Evolutionary conservation across 192 early-diverging fungal genomes (phyloP).

Genomic region (Rhizophagus sp.): DNA sequence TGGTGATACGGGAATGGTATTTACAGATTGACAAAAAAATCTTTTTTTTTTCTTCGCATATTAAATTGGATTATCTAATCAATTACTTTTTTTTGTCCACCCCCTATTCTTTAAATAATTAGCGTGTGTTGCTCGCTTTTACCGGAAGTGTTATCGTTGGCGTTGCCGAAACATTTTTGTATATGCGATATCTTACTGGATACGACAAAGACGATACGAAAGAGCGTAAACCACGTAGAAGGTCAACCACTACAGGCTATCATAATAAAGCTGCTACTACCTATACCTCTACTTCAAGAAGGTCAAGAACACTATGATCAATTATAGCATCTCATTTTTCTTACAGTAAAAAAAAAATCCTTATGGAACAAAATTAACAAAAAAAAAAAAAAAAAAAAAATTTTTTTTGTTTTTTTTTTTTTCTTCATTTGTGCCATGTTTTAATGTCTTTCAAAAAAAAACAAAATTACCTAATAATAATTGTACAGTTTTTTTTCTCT

Average conservation of each 20-base stretch:
- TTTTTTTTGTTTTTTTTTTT: background rate
- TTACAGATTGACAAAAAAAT: background rate
- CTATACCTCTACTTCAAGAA: background rate
- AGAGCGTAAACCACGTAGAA: constrained; percentile 16
- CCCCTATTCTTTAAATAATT: background rate
- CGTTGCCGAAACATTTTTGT: constrained; percentile 30
- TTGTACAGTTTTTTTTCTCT: too few relatives aligned
- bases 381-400: background rate
- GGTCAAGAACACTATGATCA: background rate
- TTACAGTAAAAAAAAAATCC: background rate
- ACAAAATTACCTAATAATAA: too few relatives aligned
- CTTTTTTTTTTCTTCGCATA: background rate
- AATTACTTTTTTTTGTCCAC: background rate
- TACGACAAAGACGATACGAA: constrained; percentile 21
- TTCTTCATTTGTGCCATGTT: background rate
- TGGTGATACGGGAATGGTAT: constrained; percentile 32
- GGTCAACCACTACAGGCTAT: background rate
- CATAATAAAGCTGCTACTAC: constrained; percentile 10
- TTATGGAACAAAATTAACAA: background rate
- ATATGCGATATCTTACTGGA: constrained; percentile 32
- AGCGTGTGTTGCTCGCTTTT: constrained; percentile 33
- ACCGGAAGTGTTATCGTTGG: constrained; percentile 27
- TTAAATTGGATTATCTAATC: background rate
- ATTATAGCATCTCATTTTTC: background rate
- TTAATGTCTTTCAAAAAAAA: background rate